Evolutionary conservation across 805 yeast species (phyloP).

Genomic region (Blastobotrys terrestris): DNA sequence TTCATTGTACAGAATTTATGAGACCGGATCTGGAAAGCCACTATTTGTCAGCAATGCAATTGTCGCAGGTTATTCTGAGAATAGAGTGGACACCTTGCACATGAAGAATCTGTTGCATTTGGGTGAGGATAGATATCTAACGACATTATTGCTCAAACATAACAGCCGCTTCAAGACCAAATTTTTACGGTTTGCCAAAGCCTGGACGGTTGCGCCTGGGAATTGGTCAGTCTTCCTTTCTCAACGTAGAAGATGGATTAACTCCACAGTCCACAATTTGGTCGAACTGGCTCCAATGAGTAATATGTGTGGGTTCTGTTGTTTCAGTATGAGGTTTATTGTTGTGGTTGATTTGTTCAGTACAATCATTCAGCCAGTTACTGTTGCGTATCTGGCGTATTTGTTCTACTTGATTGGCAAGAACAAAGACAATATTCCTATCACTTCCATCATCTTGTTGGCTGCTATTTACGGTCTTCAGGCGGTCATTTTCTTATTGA

Average conservation of each 20-base stretch:
- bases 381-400: conserved; percentile 42
- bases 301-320: conserved; percentile 60
- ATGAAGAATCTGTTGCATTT: conserved; percentile 53
- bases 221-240: conserved; percentile 51
- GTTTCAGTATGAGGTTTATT: conserved; percentile 57
- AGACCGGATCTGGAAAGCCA: conserved; percentile 52
- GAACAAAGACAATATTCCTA: conserved; percentile 45
- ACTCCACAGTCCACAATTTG: conserved; percentile 58
- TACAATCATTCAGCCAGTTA: conserved; percentile 57
- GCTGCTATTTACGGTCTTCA: conserved; percentile 55
- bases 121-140: conserved; percentile 56
- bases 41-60: conserved; percentile 55
- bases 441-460: conserved; percentile 49
- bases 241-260: conserved; percentile 64
- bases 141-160: conserved; percentile 50
- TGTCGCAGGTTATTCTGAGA: conserved; percentile 50
- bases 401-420: conserved; percentile 45
- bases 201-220: conserved; percentile 56
- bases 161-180: conserved; percentile 52
- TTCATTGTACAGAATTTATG: conserved; percentile 49
- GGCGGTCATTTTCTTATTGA: conserved; percentile 44
- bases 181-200: conserved; percentile 51
- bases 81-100: conserved; percentile 52
- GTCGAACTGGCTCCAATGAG: conserved; percentile 52
- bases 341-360: conserved; percentile 52